These are phyloP conservation scores for Filobasidium floriforme DNA, from an alignment of 768 basidiomycete species.

Conservation along the genomic window DNA sequence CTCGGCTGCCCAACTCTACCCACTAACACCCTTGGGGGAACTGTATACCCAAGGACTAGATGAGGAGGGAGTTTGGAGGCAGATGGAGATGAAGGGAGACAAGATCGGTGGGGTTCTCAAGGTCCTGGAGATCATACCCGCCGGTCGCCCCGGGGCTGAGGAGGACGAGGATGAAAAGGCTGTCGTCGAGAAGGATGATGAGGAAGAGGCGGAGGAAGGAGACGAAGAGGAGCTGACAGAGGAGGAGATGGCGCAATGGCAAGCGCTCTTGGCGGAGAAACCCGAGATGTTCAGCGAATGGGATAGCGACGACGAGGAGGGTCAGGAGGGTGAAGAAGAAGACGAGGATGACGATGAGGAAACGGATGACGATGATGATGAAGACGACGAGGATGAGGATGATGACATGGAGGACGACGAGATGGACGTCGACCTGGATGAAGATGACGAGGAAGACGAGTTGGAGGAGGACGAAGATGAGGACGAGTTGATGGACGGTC, in stretches of 20 bases:
- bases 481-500: conserved; percentile 38
- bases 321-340: conserved; percentile 33
- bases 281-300: conserved; percentile 22
- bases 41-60: conserved; percentile 67
- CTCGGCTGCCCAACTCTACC: conserved; percentile 24
- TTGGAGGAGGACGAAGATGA: conserved; percentile 37
- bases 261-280: conserved; percentile 17
- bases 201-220: conserved; percentile 31
- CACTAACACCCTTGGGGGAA: conserved; percentile 62
- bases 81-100: conserved; percentile 73
- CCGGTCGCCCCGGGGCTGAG: conserved; percentile 32
- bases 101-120: conserved; percentile 64
- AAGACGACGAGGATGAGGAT: conserved; percentile 35
- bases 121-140: conserved; percentile 52
- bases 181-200: conserved; percentile 36
- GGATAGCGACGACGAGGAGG: conserved; percentile 45
- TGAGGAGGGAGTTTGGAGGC: conserved; percentile 84
- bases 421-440: conserved; percentile 33
- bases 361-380: conserved; percentile 36
- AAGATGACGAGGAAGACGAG: conserved; percentile 29
- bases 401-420: conserved; percentile 29
- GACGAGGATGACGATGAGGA: conserved; percentile 30
- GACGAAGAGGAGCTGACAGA: conserved; percentile 31
- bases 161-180: conserved; percentile 26
- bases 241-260: conserved; percentile 21